phyloP scores from a whole-genome alignment of 768 basidiomycete genomes.

The Pulveroboletus sp. region DNA sequence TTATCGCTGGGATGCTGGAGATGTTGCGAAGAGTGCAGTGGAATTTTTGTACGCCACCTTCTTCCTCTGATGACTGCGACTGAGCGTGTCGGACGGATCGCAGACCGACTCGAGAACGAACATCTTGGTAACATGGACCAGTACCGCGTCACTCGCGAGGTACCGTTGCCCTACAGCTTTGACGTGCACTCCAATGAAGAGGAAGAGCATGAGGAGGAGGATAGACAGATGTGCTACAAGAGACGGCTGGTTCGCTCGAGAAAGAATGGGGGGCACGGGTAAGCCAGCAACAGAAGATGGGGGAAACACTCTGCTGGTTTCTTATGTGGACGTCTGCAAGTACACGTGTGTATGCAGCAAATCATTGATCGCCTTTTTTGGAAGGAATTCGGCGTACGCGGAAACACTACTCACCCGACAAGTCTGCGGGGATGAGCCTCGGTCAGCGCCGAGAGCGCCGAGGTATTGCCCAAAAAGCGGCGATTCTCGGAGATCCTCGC shows the following conservation, averaged over 20 bases:
- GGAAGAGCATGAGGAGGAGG: conserved; percentile 36
- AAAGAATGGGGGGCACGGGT: not conserved
- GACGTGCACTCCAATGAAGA: conserved; percentile 46
- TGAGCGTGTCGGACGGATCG: not conserved
- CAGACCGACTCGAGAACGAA: conserved; percentile 83
- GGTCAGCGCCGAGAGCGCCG: too few species aligned
- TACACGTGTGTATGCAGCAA: too few species aligned
- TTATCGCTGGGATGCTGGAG: conserved; percentile 68
- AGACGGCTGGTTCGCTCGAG: not conserved
- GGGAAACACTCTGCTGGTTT: too few species aligned
- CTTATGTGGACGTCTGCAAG: too few species aligned
- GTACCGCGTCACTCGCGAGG: conserved; percentile 82
- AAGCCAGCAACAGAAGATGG: not conserved
- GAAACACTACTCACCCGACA: not conserved
- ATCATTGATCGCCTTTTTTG: too few species aligned
- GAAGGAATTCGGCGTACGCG: too few species aligned
- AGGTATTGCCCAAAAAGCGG: not conserved
- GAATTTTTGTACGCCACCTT: conserved; percentile 72
- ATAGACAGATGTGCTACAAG: not conserved
- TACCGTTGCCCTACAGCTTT: conserved; percentile 73
- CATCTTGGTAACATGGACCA: conserved; percentile 95
- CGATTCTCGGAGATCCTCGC: not conserved
- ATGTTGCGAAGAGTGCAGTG: conserved; percentile 79
- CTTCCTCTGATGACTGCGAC: not conserved
- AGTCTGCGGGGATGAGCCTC: not conserved